Base-by-base conservation (phyloP, 139 green algal species). In the Gonium pectorale region DNA sequence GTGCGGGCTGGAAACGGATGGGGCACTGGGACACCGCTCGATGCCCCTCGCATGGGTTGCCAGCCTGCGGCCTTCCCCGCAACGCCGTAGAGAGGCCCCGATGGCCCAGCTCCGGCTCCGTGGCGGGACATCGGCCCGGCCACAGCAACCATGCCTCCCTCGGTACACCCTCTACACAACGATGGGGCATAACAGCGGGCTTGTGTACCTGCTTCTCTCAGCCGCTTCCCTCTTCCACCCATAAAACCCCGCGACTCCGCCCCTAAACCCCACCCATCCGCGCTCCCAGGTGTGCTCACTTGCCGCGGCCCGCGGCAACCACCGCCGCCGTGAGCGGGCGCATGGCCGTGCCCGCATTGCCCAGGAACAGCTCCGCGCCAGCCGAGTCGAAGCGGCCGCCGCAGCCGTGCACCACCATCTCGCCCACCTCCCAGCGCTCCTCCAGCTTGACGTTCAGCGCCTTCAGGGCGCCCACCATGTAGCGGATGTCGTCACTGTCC, bases 261-360 rank as follows among this genome's bases (percentile, higher is more conserved):
- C 59, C 26, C 62, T 11, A 13, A n/a, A 7, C 56, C 19, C 24
- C 7, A 66, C 21, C 64, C 37, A 29, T 19, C 3, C 59, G 5
- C 9, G 3, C 29, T 19, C 35, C 31, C 31, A 22, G 62, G 9
- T 37, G 11, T 24, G 78, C 86, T 87, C 73, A 90, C 73, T 91
- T 87, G 66, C 96, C 96, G 9, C 93, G 89, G 15, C 97, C 97
- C 6, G 96, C 97, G 0, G 96, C 97, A 17, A 97, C 97, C 54
- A 99, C 97, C 31, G 97, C 97, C 0, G 97, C 97, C 21, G 97
- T 99, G 33, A 99, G 90, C 15, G 97, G 97, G 35, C 97, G 90
- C 97, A 99, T 99, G 62, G 97, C 97, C 8, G 97, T 99, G 37
- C 97, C 97, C 26, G 97, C 97, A 81, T 99, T 99, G 80, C 97